Conservation (phyloP, 805 yeast species). For the Scheffersomyces ergatensis region DNA sequence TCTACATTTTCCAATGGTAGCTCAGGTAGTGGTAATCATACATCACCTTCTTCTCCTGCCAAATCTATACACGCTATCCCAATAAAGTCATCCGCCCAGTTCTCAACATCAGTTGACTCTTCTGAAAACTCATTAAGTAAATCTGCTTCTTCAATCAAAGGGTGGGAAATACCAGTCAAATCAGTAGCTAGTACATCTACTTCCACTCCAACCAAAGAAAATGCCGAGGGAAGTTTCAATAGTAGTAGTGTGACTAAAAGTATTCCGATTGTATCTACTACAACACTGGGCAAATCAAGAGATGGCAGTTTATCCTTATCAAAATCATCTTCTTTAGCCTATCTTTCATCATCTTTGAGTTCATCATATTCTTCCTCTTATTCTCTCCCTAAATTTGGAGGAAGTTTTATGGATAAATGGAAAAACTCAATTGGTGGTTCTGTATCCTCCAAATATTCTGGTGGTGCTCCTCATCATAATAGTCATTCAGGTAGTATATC, state of each 20-base stretch:
- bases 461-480: constrained; percentile 1
- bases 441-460: constrained; percentile 9
- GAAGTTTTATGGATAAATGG: constrained; percentile 47
- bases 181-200: constrained; percentile 26
- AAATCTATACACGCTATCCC: constrained; percentile 9
- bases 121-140: constrained; percentile 18
- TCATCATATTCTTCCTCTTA: constrained; percentile 34
- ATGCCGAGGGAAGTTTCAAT: constrained; percentile 18
- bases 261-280: constrained; percentile 8
- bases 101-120: constrained; percentile 12
- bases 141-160: constrained; percentile 31
- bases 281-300: constrained; percentile 6
- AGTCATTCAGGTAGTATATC: background rate
- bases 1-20: background rate
- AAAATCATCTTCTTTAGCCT: constrained; percentile 36
- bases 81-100: constrained; percentile 8
- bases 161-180: constrained; percentile 48
- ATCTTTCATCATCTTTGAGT: constrained; percentile 39
- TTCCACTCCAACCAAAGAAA: constrained; percentile 11
- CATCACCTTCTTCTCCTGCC: background rate
- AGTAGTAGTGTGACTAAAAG: constrained; percentile 12
- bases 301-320: constrained; percentile 28
- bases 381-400: constrained; percentile 39
- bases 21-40: background rate
- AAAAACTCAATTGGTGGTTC: constrained; percentile 25